These are phyloP conservation scores for Phytophthora lateralis DNA, from an alignment of 352 stramenopile species.

Conservation along the genomic window DNA sequence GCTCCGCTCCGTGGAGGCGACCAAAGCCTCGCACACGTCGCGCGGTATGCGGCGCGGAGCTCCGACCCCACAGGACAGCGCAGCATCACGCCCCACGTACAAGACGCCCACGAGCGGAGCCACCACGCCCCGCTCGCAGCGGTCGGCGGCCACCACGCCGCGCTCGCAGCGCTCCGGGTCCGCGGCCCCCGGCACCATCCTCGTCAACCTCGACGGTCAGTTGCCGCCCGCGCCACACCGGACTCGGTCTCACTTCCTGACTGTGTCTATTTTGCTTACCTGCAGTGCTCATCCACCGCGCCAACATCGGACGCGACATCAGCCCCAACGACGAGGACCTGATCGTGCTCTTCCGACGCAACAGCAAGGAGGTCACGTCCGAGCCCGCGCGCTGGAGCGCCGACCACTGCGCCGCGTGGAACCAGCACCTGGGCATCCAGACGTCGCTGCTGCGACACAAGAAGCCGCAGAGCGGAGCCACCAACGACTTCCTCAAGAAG, in stretches of 20 bases:
- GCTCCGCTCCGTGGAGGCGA: slow-evolving; percentile 19
- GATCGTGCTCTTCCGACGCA: slow-evolving; percentile 84
- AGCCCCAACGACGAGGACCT: slow-evolving; percentile 72
- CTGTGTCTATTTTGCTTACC: neutral
- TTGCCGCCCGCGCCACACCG: neutral
- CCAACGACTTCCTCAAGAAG: slow-evolving; percentile 67
- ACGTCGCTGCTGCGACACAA: slow-evolving; percentile 74
- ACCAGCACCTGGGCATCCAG: slow-evolving; percentile 80
- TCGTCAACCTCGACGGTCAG: slow-evolving; percentile 74
- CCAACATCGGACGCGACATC: slow-evolving; percentile 79
- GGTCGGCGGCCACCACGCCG: slow-evolving; percentile 17
- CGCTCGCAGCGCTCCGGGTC: slow-evolving; percentile 31
- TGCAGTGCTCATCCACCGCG: slow-evolving; percentile 65
- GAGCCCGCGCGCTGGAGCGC: slow-evolving; percentile 67
- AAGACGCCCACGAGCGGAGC: slow-evolving; percentile 31
- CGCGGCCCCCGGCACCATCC: slow-evolving; percentile 47
- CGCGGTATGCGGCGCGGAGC: slow-evolving; percentile 40
- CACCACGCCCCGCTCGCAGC: slow-evolving; percentile 23
- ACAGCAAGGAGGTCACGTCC: slow-evolving; percentile 80
- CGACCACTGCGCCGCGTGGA: slow-evolving; percentile 78
- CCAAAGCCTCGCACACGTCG: slow-evolving; percentile 24
- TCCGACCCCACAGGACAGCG: slow-evolving; percentile 21
- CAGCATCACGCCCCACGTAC: slow-evolving; percentile 33
- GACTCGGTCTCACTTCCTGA: slow-evolving; percentile 3
- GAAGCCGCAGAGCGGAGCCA: slow-evolving; percentile 19